Percentiles rank a stretch among this genome's conserved stretches.
phyloP scores from a whole-genome alignment of 441 rosid species.

The Dalechampia spathulata region DNA sequence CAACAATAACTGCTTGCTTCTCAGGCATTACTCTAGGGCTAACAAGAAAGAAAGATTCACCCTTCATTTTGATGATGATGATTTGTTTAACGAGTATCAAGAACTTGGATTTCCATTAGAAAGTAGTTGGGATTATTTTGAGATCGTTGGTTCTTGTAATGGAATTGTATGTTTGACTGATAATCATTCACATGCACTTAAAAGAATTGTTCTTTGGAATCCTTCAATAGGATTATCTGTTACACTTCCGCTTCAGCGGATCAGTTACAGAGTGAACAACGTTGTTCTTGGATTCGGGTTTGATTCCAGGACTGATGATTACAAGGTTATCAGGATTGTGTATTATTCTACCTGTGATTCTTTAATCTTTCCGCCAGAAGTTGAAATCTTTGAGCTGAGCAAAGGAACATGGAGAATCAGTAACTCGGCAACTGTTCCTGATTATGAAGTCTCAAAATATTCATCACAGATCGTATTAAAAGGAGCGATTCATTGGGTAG shows the following conservation, averaged over 20 bases:
- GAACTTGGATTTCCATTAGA: constrained; percentile 9
- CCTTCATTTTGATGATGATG: constrained; percentile 2
- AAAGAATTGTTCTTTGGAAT: constrained; percentile 11
- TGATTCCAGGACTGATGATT: constrained; percentile 6
- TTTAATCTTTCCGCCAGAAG: neutral
- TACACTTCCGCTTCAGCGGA: neutral
- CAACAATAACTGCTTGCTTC: neutral
- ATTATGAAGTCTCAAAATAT: neutral
- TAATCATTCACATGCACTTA: constrained; percentile 5
- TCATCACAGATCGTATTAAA: neutral
- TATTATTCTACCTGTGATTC: neutral
- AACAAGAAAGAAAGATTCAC: constrained; percentile 2
- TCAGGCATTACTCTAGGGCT: constrained; percentile 7
- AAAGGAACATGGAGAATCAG: constrained; percentile 12
- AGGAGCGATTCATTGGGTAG: constrained; percentile 20
- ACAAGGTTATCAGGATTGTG: constrained; percentile 18
- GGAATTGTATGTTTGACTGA: constrained; percentile 15
- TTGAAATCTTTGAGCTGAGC: constrained; percentile 4
- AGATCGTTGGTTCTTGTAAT: constrained; percentile 15
- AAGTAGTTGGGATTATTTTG: constrained; percentile 1
- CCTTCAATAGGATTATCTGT: constrained; percentile 16
- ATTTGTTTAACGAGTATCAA: constrained; percentile 3
- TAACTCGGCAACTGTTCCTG: neutral
- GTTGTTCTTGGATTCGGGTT: constrained; percentile 19
- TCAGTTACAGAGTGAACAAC: neutral